These are phyloP conservation scores for Corrigiola litoralis DNA, from an alignment of 179 eudicot genomes.

Conservation along the genomic window DNA sequence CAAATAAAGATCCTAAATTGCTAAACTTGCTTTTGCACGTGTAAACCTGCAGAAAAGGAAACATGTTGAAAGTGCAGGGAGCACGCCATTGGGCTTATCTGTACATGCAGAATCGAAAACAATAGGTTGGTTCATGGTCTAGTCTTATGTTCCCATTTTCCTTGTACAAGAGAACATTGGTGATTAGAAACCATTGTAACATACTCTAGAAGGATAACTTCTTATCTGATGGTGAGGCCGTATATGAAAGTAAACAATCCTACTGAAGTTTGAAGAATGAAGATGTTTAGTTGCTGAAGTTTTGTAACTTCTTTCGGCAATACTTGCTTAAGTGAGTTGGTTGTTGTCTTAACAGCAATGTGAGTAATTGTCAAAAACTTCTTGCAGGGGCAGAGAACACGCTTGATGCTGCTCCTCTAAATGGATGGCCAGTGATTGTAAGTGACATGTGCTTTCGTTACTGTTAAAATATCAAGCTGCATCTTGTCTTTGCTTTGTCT, in stretches of 20 bases:
- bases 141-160: neutral
- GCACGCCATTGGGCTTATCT: neutral
- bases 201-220: neutral
- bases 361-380: neutral
- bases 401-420: slow-evolving; percentile 6
- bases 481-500: neutral
- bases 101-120: neutral
- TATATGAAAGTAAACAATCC: neutral
- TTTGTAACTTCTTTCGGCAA: neutral
- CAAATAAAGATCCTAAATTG: neutral
- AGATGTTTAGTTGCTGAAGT: neutral
- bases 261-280: too few relatives aligned
- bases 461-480: neutral
- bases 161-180: neutral
- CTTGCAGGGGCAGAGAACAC: slow-evolving; percentile 16
- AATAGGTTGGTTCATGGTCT: slow-evolving; percentile 10
- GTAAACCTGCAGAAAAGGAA: slow-evolving; percentile 19
- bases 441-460: neutral
- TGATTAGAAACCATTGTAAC: neutral
- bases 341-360: neutral
- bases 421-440: slow-evolving; percentile 23
- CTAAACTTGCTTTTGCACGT: slow-evolving; percentile 6
- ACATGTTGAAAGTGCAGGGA: neutral
- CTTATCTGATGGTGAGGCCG: neutral
- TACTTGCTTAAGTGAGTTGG: too few relatives aligned